A percentile compares a stretch with the other conserved stretches of the same genome.
Evolutionary conservation across 108 stramenopile species (phyloP).

Genomic region (Cyclotella baltica): DNA sequence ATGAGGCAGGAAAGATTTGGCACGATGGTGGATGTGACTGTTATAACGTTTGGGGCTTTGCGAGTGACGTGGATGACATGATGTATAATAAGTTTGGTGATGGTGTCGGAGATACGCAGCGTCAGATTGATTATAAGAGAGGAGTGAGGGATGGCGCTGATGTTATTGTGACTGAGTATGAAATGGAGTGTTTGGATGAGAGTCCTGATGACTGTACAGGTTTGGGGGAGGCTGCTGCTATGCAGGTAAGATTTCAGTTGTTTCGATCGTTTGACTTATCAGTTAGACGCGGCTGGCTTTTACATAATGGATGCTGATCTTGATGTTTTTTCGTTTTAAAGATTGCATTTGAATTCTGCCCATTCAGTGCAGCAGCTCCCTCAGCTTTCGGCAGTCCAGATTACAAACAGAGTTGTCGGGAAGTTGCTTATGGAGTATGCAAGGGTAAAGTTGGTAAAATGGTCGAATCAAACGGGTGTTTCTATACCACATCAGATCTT

Average conservation of each 20-base stretch:
- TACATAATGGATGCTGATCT: too few species aligned
- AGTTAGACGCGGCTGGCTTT: too few species aligned
- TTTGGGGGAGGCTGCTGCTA: neutral
- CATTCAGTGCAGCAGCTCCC: neutral
- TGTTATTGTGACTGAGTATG: neutral
- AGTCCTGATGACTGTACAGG: neutral
- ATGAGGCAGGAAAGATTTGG: neutral
- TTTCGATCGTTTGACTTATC: neutral
- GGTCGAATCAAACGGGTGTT: neutral
- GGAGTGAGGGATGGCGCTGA: neutral
- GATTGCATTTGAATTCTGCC: slow-evolving; percentile 8
- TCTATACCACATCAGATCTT: neutral
- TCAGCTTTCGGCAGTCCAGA: neutral
- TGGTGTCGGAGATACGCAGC: neutral
- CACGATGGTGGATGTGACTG: slow-evolving; percentile 6
- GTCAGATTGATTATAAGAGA: slow-evolving; percentile 1
- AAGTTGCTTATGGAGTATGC: slow-evolving; percentile 15
- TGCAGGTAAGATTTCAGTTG: neutral
- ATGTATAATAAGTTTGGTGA: neutral
- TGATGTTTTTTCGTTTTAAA: neutral
- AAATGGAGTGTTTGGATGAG: slow-evolving; percentile 4
- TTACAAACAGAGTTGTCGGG: slow-evolving; percentile 7
- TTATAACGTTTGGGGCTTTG: slow-evolving; percentile 1
- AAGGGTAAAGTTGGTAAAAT: neutral
- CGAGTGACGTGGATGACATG: neutral